These are phyloP conservation scores for Daldinia eschscholtzii DNA, from an alignment of 2,329 filamentous ascomycete genomes.

Conservation along the genomic window DNA sequence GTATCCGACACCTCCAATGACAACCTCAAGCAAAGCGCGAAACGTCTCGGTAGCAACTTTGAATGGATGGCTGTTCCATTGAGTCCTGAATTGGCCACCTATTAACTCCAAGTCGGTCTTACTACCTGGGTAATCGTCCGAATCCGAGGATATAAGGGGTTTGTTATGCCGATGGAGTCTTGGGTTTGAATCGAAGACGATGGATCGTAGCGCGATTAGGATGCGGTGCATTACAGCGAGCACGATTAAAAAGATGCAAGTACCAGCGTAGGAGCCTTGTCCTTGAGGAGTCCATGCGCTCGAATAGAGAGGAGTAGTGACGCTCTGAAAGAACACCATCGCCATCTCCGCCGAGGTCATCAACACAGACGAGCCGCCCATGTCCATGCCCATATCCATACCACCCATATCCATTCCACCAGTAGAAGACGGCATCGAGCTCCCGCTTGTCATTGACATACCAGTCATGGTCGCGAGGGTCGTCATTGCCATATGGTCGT, in stretches of 20 bases:
- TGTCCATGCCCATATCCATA: conserved; percentile 36
- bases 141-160: conserved; percentile 26
- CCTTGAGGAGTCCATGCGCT: conserved; percentile 77
- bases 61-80: conserved; percentile 44
- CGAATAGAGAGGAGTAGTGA: conserved; percentile 75
- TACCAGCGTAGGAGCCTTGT: conserved; percentile 82
- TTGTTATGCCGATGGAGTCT: conserved; percentile 22
- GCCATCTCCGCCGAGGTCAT: conserved; percentile 49
- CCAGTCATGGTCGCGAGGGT: conserved; percentile 21
- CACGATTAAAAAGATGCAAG: conserved; percentile 89
- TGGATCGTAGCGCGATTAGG: conserved; percentile 70
- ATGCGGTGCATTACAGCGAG: conserved; percentile 77
- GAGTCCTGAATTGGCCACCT: conserved; percentile 35
- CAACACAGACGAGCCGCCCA: conserved; percentile 29
- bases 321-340: conserved; percentile 65
- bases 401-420: conserved; percentile 40
- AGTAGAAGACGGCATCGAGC: conserved; percentile 35
- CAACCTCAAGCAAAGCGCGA: conserved; percentile 45
- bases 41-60: conserved; percentile 46
- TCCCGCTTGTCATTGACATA: conserved; percentile 35
- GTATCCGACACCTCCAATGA: conserved; percentile 50
- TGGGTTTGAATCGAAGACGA: conserved; percentile 39
- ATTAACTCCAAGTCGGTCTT: conserved; percentile 38
- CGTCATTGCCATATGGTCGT: conserved; percentile 34
- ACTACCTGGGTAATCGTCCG: conserved; percentile 34